Base-by-base conservation (phyloP, 176 grass and related monocot genomes). In the Phoenix dactylifera region DNA sequence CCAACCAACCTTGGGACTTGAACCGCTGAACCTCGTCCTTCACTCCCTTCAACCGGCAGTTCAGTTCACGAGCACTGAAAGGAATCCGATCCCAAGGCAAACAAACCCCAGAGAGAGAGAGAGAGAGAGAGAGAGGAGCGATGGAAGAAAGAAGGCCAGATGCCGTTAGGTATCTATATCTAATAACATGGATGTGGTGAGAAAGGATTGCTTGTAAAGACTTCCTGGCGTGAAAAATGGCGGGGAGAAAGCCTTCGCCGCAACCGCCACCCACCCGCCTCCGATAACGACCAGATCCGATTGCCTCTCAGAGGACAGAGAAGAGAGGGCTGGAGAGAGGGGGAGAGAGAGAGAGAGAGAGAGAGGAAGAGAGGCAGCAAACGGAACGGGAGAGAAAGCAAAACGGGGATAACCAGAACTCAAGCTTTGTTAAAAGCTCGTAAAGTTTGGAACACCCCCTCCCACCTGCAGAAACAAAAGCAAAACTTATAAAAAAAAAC, bases 221-320 rank as follows among this genome's bases (percentile, higher is more conserved):
- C 54, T 56, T 56, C 14, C 54, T 23, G 54, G 54, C 54, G 54
- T 23, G 54, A 56, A 56, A 22, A 56, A 56, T 56, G 54, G 52
- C 52, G 3, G 54, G 18, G 54, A 56, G 10, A 56, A 22, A 56
- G 54, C 54, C 54, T 56, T 56, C 54, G 7, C 54, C 18, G 18
- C 54, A 56, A 56, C 54, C 54, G 19, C 54, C 54, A 24, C 18
- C 54, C 54, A 56, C 54, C 54, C 54, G 22, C 18, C 54, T 56
- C 54, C 22, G 54, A 56, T 3, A 56, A 56, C 54, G 18, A 56
- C 18, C 54, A 44, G 35, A 44, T 44, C 10, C 35, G 35, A 44
- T 7, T 44, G 35, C 35, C 35, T 44, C 35, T 44, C 9, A 14
- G 5, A 30, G 28, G 28, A 30, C 16, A n/a, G 50, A 51, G 50